A percentile compares a stretch with the other conserved stretches of the same genome.
Evolutionary conservation across 2,329 filamentous ascomycete genomes (phyloP).

Genomic region (Teratosphaeria pseudoeucalypti): DNA sequence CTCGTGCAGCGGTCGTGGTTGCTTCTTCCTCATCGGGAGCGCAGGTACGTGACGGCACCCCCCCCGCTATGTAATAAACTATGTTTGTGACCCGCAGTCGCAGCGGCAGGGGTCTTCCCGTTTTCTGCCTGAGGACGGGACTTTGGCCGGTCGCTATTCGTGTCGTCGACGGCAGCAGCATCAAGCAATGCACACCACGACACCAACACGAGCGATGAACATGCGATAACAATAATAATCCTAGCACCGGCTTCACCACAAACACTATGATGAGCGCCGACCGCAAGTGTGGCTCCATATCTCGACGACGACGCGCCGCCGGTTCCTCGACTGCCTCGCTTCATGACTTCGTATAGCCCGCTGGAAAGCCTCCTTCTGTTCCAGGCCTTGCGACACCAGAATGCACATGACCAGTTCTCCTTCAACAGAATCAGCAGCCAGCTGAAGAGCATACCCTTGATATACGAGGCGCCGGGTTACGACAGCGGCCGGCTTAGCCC

Average conservation of each 20-base stretch:
- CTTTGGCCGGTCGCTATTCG: not conserved
- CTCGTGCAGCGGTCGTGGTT: not conserved
- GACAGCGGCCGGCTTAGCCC: conserved; percentile 65
- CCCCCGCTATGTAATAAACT: too few relatives aligned
- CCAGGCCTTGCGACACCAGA: conserved; percentile 63
- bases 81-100: too few relatives aligned
- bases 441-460: conserved; percentile 61
- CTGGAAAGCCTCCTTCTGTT: conserved; percentile 82
- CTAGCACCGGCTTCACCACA: not conserved
- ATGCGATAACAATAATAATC: not conserved
- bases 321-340: not conserved
- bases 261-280: not conserved
- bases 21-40: not conserved
- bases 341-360: conserved; percentile 57
- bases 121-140: too few relatives aligned
- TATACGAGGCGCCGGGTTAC: conserved; percentile 61
- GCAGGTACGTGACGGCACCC: too few relatives aligned
- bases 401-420: conserved; percentile 40
- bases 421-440: conserved; percentile 65
- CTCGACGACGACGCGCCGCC: not conserved
- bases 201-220: not conserved
- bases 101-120: too few relatives aligned
- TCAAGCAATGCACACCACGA: too few relatives aligned
- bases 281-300: conserved; percentile 2
- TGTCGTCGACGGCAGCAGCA: not conserved